A percentile compares a stretch with the other conserved stretches of the same genome.
Conservation (phyloP, 2,329 filamentous ascomycete species). For the Macrophomina phaseolina region DNA sequence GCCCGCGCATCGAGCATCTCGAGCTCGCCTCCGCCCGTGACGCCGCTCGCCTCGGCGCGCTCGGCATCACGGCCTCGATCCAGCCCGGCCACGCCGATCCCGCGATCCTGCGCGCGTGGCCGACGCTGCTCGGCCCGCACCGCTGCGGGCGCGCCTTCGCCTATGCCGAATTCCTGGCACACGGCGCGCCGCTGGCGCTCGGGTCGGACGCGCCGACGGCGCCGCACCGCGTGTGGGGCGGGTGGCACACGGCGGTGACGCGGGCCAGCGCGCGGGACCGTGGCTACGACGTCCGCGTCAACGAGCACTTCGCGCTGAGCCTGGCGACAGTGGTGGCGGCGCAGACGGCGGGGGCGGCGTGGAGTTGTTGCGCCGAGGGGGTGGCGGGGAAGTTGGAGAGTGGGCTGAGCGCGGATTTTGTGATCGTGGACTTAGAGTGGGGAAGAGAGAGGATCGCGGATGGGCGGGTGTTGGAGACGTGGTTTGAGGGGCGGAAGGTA, state of each 20-base stretch:
- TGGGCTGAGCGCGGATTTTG: constrained; percentile 65
- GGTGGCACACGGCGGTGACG: constrained; percentile 66
- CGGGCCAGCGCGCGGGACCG: constrained; percentile 61
- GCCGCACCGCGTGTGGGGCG: constrained; percentile 59
- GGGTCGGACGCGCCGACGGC: constrained; percentile 67
- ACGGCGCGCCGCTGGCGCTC: constrained; percentile 61
- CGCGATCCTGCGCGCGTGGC: constrained; percentile 67
- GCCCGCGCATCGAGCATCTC: constrained; percentile 70
- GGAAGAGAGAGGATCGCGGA: constrained; percentile 56
- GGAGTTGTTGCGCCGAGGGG: constrained; percentile 63
- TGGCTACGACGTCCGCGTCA: constrained; percentile 50
- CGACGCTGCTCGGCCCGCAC: constrained; percentile 59
- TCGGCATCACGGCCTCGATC: constrained; percentile 82
- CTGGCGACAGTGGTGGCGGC: constrained; percentile 61
- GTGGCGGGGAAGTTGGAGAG: constrained; percentile 59
- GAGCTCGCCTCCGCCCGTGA: constrained; percentile 64
- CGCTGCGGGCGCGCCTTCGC: constrained; percentile 66
- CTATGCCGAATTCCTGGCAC: constrained; percentile 65
- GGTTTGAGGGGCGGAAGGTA: constrained; percentile 57
- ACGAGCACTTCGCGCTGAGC: constrained; percentile 60
- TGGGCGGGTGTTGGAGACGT: constrained; percentile 58
- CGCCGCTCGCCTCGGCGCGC: constrained; percentile 60
- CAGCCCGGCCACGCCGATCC: constrained; percentile 92
- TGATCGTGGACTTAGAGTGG: constrained; percentile 60
- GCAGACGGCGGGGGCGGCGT: constrained; percentile 62